Evolutionary conservation across 2,329 filamentous ascomycete genomes (phyloP).

Genomic region (Fusarium scirpi): DNA sequence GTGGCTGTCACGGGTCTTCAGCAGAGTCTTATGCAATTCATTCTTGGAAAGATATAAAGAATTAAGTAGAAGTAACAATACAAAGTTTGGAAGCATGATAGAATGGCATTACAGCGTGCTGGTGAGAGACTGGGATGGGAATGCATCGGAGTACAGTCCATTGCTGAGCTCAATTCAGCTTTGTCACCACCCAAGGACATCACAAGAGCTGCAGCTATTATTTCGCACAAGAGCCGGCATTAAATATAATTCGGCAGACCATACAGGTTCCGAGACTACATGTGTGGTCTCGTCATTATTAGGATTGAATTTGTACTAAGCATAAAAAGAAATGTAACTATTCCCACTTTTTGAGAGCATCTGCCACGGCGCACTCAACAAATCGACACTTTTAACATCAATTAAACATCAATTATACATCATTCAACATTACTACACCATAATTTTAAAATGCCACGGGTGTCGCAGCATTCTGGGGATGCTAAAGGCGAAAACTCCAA

Average conservation of each 20-base stretch:
- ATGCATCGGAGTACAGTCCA: background rate
- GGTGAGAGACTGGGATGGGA: background rate
- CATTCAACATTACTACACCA: slow-evolving; percentile 12
- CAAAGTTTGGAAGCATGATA: fast-evolving
- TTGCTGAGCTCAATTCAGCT: background rate
- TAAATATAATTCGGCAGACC: background rate
- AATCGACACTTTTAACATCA: background rate
- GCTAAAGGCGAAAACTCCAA: background rate
- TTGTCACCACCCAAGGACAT: background rate
- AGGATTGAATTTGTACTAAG: background rate
- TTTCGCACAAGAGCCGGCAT: background rate
- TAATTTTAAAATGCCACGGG: background rate
- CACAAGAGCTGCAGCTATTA: no score
- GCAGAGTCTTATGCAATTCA: slow-evolving; percentile 41
- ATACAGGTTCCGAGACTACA: background rate
- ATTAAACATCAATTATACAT: background rate
- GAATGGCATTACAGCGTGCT: no score
- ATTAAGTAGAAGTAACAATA: background rate
- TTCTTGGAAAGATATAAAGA: slow-evolving; percentile 27
- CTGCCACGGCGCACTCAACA: background rate
- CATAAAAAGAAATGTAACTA: background rate
- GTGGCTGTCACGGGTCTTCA: slow-evolving; percentile 39
- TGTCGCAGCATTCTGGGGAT: no score
- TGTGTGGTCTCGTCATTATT: slow-evolving; percentile 7
- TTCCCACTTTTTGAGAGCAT: background rate